Evolutionary conservation across 2,329 filamentous ascomycete species (phyloP).

Genomic region (Pseudogymnoascus sp.): DNA sequence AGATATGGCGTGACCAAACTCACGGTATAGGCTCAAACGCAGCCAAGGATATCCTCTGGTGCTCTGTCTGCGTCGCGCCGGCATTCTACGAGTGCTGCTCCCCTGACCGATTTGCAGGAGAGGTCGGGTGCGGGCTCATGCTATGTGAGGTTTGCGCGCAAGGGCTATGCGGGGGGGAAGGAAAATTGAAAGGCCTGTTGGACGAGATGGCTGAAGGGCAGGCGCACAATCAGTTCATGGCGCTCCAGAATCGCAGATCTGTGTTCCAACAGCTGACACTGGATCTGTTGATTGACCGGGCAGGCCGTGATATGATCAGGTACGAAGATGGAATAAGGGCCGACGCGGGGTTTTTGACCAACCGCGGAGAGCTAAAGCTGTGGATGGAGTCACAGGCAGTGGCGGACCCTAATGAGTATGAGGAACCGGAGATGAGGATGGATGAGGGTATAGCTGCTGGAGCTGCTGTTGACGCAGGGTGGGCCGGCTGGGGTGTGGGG

Average conservation of each 20-base stretch:
- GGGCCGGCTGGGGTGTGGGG: background rate
- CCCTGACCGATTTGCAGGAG: background rate
- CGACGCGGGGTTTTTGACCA: conserved; percentile 17
- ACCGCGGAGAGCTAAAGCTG: conserved; percentile 14
- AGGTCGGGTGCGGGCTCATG: conserved; percentile 18
- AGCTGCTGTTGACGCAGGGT: background rate
- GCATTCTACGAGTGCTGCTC: conserved; percentile 16
- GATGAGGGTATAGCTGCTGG: background rate
- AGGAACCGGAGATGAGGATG: background rate
- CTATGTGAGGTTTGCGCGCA: conserved; percentile 18
- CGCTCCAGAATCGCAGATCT: background rate
- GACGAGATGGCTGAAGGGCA: conserved; percentile 8
- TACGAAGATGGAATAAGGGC: conserved; percentile 16
- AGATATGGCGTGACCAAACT: background rate
- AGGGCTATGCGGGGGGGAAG: background rate
- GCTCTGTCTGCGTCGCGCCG: conserved; percentile 19
- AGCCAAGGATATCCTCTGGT: conserved; percentile 17
- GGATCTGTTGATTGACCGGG: background rate
- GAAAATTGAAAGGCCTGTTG: conserved; percentile 6
- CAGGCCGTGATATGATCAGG: background rate
- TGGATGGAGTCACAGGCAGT: conserved; percentile 5
- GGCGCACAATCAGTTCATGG: background rate
- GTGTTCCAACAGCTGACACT: background rate
- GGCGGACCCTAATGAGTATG: background rate
- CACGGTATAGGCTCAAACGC: conserved; percentile 9